A percentile compares a stretch with the other conserved stretches of the same genome.
phyloP scores from a whole-genome alignment of 1,284 basidiomycete species.

The Marasmius oreades region DNA sequence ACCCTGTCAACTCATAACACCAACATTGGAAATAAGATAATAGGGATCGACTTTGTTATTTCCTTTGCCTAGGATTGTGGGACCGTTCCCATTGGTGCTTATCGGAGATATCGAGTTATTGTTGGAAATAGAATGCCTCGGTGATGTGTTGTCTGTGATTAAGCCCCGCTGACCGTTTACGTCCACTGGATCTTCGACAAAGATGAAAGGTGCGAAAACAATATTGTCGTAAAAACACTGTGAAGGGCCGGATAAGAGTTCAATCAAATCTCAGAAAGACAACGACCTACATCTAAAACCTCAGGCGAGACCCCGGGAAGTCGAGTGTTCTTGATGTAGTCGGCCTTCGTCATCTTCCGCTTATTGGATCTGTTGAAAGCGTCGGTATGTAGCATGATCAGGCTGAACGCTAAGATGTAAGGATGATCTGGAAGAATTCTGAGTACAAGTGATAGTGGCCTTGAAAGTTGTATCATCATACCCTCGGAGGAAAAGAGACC shows the following conservation, averaged over 20 bases:
- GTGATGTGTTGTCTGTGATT: conserved; percentile 38
- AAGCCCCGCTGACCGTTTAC: conserved; percentile 54
- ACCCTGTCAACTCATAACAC: conserved; percentile 19
- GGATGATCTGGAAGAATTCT: conserved; percentile 81
- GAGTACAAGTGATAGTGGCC: conserved; percentile 1
- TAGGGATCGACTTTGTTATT: conserved; percentile 83
- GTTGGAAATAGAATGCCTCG: conserved; percentile 38
- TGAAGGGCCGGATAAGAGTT: background rate
- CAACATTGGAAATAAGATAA: conserved; percentile 79
- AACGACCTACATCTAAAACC: conserved; percentile 73
- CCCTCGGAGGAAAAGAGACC: conserved; percentile 78
- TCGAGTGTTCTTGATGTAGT: conserved; percentile 89
- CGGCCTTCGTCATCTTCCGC: conserved; percentile 93
- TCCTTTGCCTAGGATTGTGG: conserved; percentile 47
- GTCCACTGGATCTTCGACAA: conserved; percentile 86
- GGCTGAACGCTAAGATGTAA: conserved; percentile 95
- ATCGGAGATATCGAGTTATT: conserved; percentile 31
- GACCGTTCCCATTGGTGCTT: conserved; percentile 21
- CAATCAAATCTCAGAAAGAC: background rate
- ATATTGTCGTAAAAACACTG: conserved; percentile 98
- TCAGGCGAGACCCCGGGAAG: conserved; percentile 84
- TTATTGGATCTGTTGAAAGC: conserved; percentile 98
- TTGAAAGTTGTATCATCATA: conserved; percentile 27
- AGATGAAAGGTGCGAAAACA: conserved; percentile 92
- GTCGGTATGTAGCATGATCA: conserved; percentile 99